Base-by-base conservation (phyloP, 768 basidiomycete species). In the Trametopsis cervina region DNA sequence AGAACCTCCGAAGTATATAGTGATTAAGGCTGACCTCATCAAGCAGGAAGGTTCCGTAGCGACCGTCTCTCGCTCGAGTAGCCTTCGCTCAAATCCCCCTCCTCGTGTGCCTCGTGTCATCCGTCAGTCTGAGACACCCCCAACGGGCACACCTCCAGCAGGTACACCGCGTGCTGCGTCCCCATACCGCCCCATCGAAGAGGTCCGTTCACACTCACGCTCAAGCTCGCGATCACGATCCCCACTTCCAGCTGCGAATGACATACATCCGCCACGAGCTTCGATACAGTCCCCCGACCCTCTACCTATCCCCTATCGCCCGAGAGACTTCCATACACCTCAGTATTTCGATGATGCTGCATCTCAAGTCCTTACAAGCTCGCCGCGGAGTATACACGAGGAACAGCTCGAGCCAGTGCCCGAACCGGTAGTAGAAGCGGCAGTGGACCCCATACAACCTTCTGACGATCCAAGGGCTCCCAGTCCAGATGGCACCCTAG, bases 301-400 rank as follows among this genome's bases (percentile, higher is more conserved):
- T 25, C 47, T 75, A 42, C 73, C 74, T n/a, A 64, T 73, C 24
- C 74, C 73, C 5, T 73, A 69, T 49, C 72, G 74, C 18, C 53
- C 60, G 11, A 58, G 56, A 26, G 55, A 46, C 46, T 4, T 4
- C 22, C 1, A 22, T 41, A 23, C 55, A 51, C 39, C 43, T 41
- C 55, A 56, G 44, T 44, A 51, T 13, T 49, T 46, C 33, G 54
- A 56, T 33, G 47, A 55, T 40, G 37, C 42, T 47, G 47, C 22
- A 46, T 50, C 25, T 51, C 51, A 33, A 6, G 18, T 51, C 10
- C 44, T 53, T 9, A 36, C 20, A 18, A 36, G 25, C 12, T 42
- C 38, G 7, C 39, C 38, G 21, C 7, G 17, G 41, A 21, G 24
- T 40, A 21, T 35, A 21, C 45, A 44, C 21, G 17, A 38, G 21